phyloP scores from a whole-genome alignment of 2,329 filamentous ascomycete genomes.

The Periglandula ipomoeae region DNA sequence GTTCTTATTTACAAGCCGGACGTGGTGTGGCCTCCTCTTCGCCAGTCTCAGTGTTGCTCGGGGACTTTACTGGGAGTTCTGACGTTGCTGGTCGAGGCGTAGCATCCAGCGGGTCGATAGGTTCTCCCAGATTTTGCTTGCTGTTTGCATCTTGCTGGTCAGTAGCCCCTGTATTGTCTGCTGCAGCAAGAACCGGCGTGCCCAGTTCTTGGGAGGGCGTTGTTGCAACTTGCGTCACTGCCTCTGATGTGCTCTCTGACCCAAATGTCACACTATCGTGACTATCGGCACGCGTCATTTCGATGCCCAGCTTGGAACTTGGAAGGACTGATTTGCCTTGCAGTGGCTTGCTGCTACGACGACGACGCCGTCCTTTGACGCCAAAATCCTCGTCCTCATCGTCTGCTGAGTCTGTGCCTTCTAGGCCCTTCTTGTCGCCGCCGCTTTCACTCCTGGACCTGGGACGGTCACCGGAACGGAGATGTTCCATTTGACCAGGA shows the following conservation, averaged over 20 bases:
- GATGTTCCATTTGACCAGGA: constrained; percentile 49
- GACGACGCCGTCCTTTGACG: constrained; percentile 36
- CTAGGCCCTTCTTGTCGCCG: constrained; percentile 61
- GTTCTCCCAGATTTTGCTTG: not conserved
- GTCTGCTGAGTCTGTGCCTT: constrained; percentile 79
- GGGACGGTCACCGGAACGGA: constrained; percentile 63
- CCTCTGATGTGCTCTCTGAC: constrained; percentile 41
- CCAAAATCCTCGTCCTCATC: constrained; percentile 92
- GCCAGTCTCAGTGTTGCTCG: not conserved
- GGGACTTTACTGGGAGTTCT: not conserved
- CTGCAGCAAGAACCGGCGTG: constrained; percentile 19
- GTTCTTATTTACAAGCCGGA: constrained; percentile 19
- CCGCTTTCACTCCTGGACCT: constrained; percentile 65
- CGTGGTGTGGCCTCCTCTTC: constrained; percentile 34
- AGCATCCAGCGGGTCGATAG: not conserved
- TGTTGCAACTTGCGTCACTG: constrained; percentile 40
- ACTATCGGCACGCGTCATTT: constrained; percentile 97
- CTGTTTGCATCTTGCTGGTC: constrained; percentile 12
- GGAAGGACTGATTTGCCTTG: constrained; percentile 48
- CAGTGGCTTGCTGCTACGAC: constrained; percentile 30
- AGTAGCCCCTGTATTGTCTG: not conserved
- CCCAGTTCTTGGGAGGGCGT: constrained; percentile 37
- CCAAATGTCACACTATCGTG: constrained; percentile 64
- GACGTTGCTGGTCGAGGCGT: constrained; percentile 27
- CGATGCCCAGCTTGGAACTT: constrained; percentile 83